A percentile compares a stretch with the other conserved stretches of the same genome.
Evolutionary conservation across 2,329 filamentous ascomycete species (phyloP).

Genomic region (Trichoderma sp.): DNA sequence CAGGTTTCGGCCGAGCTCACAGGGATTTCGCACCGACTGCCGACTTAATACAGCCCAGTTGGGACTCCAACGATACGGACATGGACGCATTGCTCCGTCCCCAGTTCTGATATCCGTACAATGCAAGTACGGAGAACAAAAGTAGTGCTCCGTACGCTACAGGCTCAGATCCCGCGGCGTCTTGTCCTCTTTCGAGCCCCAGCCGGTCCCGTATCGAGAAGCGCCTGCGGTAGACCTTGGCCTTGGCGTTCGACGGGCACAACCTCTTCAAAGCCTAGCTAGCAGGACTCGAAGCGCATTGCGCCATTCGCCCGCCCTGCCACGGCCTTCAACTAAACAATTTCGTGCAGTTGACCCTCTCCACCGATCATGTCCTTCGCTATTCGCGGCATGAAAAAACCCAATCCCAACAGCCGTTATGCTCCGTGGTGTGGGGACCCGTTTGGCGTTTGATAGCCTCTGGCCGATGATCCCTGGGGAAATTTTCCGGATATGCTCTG

Average conservation of each 20-base stretch:
- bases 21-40: neutral
- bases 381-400: conserved; percentile 20
- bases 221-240: neutral
- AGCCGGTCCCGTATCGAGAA: neutral
- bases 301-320: conserved; percentile 12
- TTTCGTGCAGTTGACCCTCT: conserved; percentile 2
- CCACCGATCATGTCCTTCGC: conserved; percentile 15
- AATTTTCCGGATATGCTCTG: conserved; percentile 14
- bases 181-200: neutral
- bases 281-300: neutral
- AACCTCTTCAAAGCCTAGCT: neutral
- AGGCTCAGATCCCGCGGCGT: conserved; percentile 12
- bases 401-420: conserved; percentile 5
- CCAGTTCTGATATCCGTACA: neutral
- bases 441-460: conserved; percentile 11
- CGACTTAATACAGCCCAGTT: neutral
- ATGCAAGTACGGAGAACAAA: conserved; percentile 1
- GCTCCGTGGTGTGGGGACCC: conserved; percentile 8
- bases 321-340: neutral
- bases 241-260: neutral
- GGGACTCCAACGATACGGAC: neutral
- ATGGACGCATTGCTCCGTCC: neutral
- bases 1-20: neutral
- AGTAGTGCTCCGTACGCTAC: neutral
- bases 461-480: conserved; percentile 12